These are phyloP conservation scores for Neocallimastix lanati DNA, from an alignment of 192 early-diverging fungal genomes.

Conservation along the genomic window DNA sequence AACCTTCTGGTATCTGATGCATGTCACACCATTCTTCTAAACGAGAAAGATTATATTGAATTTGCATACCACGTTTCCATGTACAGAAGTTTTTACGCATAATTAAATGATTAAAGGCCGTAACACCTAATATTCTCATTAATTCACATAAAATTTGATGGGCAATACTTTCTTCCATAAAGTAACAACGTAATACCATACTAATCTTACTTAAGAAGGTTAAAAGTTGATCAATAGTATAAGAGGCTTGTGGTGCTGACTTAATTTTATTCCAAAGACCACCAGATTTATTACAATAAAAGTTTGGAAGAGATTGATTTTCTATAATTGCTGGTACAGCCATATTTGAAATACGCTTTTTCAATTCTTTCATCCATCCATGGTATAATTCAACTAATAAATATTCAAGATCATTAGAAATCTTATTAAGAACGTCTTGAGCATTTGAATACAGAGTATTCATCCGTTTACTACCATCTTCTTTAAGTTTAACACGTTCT, in stretches of 20 bases:
- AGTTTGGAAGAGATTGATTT: conserved; percentile 83
- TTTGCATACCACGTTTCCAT: conserved; percentile 98
- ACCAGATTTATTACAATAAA: conserved; percentile 75
- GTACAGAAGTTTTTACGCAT: conserved; percentile 98
- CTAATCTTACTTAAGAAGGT: conserved; percentile 86
- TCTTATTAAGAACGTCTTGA: conserved; percentile 64
- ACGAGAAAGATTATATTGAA: conserved; percentile 94
- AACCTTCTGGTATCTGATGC: conserved; percentile 76
- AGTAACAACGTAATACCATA: conserved; percentile 94
- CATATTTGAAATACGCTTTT: conserved; percentile 85
- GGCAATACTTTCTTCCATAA: conserved; percentile 78
- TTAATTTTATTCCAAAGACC: conserved; percentile 83
- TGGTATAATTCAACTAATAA: conserved; percentile 89
- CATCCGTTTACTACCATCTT: conserved; percentile 13
- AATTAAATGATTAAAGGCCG: conserved; percentile 90
- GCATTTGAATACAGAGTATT: conserved; percentile 51
- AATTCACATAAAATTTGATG: conserved; percentile 89
- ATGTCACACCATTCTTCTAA: conserved; percentile 99
- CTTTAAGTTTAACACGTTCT: conserved; percentile 10
- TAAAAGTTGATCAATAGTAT: conserved; percentile 87
- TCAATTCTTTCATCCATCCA: conserved; percentile 94
- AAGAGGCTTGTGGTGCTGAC: conserved; percentile 47
- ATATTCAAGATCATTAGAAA: conserved; percentile 77
- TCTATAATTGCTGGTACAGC: conserved; percentile 93
- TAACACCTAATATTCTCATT: conserved; percentile 84